Percentiles rank a stretch among this genome's conserved stretches.
These are phyloP conservation scores for Aurinia saxatilis DNA, from an alignment of 345 rosid species.

Conservation along the genomic window DNA sequence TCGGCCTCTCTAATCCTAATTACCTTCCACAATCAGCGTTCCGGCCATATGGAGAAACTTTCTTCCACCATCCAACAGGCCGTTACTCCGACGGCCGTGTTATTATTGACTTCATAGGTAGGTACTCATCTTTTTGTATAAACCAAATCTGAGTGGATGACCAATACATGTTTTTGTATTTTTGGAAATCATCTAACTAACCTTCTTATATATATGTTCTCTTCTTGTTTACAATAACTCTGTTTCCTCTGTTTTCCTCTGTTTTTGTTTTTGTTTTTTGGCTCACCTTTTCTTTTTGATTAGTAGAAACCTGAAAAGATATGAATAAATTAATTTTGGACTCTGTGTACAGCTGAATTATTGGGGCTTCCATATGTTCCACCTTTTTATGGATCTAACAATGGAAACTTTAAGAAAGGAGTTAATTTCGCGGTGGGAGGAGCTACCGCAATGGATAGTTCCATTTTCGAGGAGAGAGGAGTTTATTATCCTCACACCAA, in stretches of 20 bases:
- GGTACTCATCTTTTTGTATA: neutral
- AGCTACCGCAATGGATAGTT: conserved; percentile 29
- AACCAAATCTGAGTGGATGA: too few relatives aligned
- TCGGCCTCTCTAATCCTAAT: neutral
- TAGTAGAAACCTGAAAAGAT: too few relatives aligned
- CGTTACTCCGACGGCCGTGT: conserved; percentile 39
- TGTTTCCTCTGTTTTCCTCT: too few relatives aligned
- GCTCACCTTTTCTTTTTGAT: too few relatives aligned
- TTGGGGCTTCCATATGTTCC: conserved; percentile 26
- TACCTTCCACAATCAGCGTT: neutral
- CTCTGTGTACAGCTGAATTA: conserved; percentile 26
- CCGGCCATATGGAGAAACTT: conserved; percentile 34
- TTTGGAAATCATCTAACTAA: too few relatives aligned
- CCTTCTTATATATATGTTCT: too few relatives aligned
- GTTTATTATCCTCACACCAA: too few relatives aligned
- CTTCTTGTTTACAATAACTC: too few relatives aligned
- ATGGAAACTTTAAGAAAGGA: conserved; percentile 22
- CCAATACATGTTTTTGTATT: too few relatives aligned
- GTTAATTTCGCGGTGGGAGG: conserved; percentile 40
- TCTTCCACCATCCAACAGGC: conserved; percentile 33
- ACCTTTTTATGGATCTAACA: conserved; percentile 16
- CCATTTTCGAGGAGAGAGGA: too few relatives aligned
- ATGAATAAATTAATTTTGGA: too few relatives aligned
- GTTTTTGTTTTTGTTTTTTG: too few relatives aligned
- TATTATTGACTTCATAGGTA: conserved; percentile 39